Base-by-base conservation (phyloP, 2,329 filamentous ascomycete genomes). In the Monilinia vaccinii-corymbosi region DNA sequence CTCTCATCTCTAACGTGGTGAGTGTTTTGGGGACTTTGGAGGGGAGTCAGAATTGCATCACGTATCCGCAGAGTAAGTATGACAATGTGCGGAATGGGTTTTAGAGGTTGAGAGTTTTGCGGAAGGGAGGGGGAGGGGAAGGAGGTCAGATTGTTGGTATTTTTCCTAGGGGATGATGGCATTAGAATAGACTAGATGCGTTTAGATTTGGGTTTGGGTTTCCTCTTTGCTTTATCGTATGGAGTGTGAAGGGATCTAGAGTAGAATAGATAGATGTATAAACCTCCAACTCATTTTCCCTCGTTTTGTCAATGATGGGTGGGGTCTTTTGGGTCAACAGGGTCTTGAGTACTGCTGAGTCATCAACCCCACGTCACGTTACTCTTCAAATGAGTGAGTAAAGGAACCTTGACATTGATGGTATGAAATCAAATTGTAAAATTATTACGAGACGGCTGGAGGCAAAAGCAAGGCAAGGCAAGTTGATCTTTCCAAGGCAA, bases 1-100 rank as follows among this genome's bases (percentile, higher is more conserved):
- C 89, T 67, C 71, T 97, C 70, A 91, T 92, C 59, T 75, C 73
- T 8, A 85, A 80, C 16, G 84, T 86, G 18, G 82, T 88, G 1
- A 76, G 81, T 36, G 75, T 73, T 0, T 72, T 89, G 13, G 86
- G 4, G 73, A 68, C 1, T 81, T 73, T 90, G 38, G 76, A 83
- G 62, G 74, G 74, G 68, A 75, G 73, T 55, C 67, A 76, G 21
- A 90, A 90, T 65, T 82, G 83, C 66, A 70, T 89, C 42, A 73
- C 75, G 44, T 89, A 84, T 69, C 86, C 87, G 5, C 73, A 79
- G 53, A 83, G 78, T 50, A 87, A 87, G 74, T 91, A 89, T 67
- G 86, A 89, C 56, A 91, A 91, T 69, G 65, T 91, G 63, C 78
- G 77, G 68, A 75, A 77, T 21, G 82, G 83, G 0, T 82, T 86